These are phyloP conservation scores for Venturia effusa DNA, from an alignment of 2,329 filamentous ascomycete species.

Conservation along the genomic window DNA sequence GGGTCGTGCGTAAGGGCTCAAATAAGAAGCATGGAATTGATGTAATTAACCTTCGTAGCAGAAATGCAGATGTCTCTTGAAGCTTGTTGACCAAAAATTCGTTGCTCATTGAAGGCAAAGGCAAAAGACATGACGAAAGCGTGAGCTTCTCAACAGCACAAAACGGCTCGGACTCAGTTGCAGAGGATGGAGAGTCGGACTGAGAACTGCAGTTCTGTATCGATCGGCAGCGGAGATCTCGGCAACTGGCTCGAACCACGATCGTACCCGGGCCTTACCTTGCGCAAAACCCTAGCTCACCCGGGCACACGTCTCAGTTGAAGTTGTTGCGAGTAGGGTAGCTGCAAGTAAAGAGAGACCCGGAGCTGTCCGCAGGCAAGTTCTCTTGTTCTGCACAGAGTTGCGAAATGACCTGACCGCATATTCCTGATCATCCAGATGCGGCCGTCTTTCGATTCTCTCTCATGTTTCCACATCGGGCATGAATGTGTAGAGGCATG, in stretches of 20 bases:
- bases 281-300: not conserved
- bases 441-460: not conserved
- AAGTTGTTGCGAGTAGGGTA: not conserved
- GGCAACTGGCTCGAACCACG: not conserved
- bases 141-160: not conserved
- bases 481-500: not conserved
- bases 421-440: not conserved
- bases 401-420: not conserved
- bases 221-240: not conserved
- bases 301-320: not conserved
- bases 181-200: not conserved
- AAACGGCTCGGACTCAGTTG: too few species aligned
- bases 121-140: not conserved
- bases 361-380: not conserved
- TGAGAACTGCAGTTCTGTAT: not conserved
- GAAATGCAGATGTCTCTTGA: slow-evolving; percentile 5
- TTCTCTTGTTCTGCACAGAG: not conserved
- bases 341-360: not conserved
- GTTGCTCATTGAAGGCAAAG: not conserved
- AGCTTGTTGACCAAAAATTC: not conserved
- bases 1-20: slow-evolving; percentile 2
- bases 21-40: not conserved
- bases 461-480: not conserved
- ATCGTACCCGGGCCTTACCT: not conserved
- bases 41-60: not conserved